Base-by-base conservation (phyloP, 306 rosid genomes). In the Mimosa bimucronata region DNA sequence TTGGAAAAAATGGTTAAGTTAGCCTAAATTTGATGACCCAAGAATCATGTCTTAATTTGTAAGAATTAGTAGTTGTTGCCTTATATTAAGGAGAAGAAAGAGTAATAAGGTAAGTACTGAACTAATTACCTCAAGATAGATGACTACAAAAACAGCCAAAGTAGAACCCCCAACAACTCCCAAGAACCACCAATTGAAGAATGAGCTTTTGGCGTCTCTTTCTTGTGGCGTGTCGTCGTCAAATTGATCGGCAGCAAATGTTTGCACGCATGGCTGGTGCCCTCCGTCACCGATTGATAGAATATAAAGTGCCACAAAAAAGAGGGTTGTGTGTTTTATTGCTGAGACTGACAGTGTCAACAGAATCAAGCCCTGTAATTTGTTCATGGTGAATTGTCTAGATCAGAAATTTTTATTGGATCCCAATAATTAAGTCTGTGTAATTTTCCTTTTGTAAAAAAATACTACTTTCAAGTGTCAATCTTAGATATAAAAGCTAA, bases 121-220 rank as follows among this genome's bases (percentile, higher is more conserved):
- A 21, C 19, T 2, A 21, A 55, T 9, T 21, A 55, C 62, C 62
- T 55, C 26, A 55, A 55, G 29, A 55, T 55, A 55, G 13, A 55
- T 9, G 3, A 55, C 62, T 2, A 21, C 62, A 21, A 55, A 55
- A 55, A 21, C 62, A 4, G 62, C 62, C 3, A 55, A 26, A 9
- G 62, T 55, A n/a, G 62, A 55, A n/a, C 62, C 62, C 0, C 28
- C 62, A 55, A 55, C 62, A 0, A 55, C 29, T n/a, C 62, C 62
- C 62, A 55, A 3, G 62, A n/a, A 55, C 62, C 62, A 55, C 62
- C 62, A 55, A 9, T 55, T 55, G 62, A 55, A 55, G 62, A 55
- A 55, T 7, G 62, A 55, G 62, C 62, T 55, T 55, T 55, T 55
- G 13, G 62, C 62, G 9, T 55, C 62, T 21, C 29, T 55, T 4